A percentile compares a stretch with the other conserved stretches of the same genome.
These are phyloP conservation scores for Leccinum pellstonianum DNA, from an alignment of 768 basidiomycete genomes.

Conservation along the genomic window DNA sequence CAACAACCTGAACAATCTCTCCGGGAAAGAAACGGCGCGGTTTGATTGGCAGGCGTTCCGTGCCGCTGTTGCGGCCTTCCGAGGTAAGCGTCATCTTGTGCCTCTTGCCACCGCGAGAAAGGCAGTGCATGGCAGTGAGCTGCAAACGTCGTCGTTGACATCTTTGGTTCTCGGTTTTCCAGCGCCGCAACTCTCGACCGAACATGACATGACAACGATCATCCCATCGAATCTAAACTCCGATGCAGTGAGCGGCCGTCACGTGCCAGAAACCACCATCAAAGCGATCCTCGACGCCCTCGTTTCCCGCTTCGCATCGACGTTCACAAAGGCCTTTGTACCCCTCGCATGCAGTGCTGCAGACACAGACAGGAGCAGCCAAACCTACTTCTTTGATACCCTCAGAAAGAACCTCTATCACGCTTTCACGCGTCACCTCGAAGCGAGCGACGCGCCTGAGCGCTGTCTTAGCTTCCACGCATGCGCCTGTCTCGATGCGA, in stretches of 20 bases:
- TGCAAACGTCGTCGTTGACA: neutral
- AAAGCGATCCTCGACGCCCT: constrained; percentile 2
- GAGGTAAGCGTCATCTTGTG: neutral
- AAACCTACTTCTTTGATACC: constrained; percentile 4
- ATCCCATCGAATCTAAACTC: neutral
- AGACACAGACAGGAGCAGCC: neutral
- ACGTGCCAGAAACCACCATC: neutral
- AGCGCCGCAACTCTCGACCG: neutral
- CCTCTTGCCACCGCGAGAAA: neutral
- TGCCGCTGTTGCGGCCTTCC: neutral
- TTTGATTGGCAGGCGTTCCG: constrained; percentile 5
- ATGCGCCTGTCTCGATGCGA: neutral
- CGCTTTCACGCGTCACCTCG: constrained; percentile 6
- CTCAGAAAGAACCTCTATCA: constrained; percentile 3
- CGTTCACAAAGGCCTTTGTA: neutral
- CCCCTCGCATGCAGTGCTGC: too few relatives aligned
- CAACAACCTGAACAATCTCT: neutral
- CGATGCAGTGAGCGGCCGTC: neutral
- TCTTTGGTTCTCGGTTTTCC: neutral
- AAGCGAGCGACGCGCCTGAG: neutral
- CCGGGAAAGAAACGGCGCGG: neutral
- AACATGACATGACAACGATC: neutral
- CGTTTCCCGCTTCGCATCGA: constrained; percentile 1
- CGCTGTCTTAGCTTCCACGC: constrained; percentile 1
- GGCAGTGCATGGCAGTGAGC: neutral